A percentile compares a stretch with the other conserved stretches of the same genome.
Evolutionary conservation across 2,329 filamentous ascomycete genomes (phyloP).

Genomic region (Cladophialophora bantiana): DNA sequence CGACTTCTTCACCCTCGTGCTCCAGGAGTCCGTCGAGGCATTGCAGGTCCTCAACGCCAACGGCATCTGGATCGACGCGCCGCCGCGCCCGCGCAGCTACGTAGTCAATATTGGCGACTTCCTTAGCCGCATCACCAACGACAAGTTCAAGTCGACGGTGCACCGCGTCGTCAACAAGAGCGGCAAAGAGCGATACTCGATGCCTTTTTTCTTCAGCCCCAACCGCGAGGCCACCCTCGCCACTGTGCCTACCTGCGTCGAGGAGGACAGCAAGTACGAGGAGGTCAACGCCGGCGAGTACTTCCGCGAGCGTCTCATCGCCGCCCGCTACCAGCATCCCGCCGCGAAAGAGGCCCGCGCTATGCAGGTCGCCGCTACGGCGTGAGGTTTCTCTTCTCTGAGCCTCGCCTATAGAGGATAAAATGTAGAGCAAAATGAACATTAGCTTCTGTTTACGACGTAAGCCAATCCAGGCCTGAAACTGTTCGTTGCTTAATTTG

Average conservation of each 20-base stretch:
- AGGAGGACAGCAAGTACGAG: slow-evolving; percentile 57
- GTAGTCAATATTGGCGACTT: slow-evolving; percentile 61
- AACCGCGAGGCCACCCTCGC: slow-evolving; percentile 61
- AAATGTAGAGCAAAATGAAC: slow-evolving; percentile 1
- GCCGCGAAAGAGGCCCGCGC: slow-evolving; percentile 8
- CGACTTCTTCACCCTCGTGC: slow-evolving; percentile 56
- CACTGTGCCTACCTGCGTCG: slow-evolving; percentile 53
- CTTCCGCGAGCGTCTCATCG: slow-evolving; percentile 16
- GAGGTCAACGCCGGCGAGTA: slow-evolving; percentile 19
- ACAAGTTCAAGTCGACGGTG: slow-evolving; percentile 59
- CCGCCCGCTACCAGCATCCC: slow-evolving; percentile 16
- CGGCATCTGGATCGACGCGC: slow-evolving; percentile 53
- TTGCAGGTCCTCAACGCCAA: slow-evolving; percentile 56
- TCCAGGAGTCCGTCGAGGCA: slow-evolving; percentile 61
- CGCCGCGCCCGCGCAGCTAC: slow-evolving; percentile 51
- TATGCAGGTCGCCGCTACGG: slow-evolving; percentile 19
- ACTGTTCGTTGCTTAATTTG: no score
- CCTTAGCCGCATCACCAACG: slow-evolving; percentile 59
- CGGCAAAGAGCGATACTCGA: slow-evolving; percentile 53
- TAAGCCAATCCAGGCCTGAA: no score
- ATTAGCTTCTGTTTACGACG: not conserved
- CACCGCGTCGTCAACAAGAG: slow-evolving; percentile 59
- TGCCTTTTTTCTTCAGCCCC: slow-evolving; percentile 65
- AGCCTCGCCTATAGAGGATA: not conserved
- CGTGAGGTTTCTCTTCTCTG: slow-evolving; percentile 2